phyloP scores from a whole-genome alignment of 1,139 yeast species.

The Komagataea norvegica region DNA sequence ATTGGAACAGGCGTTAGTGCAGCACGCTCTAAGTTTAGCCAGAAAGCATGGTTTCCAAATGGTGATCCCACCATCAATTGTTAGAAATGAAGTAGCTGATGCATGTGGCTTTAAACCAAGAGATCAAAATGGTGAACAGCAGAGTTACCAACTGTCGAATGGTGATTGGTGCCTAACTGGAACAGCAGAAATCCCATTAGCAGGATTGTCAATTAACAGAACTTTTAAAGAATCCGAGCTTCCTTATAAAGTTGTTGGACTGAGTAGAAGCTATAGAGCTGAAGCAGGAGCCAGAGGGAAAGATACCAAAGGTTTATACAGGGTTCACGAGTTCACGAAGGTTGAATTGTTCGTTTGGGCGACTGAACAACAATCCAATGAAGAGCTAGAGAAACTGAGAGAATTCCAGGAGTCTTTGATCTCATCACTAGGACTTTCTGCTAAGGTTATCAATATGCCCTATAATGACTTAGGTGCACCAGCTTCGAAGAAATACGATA shows the following conservation, averaged over 20 bases:
- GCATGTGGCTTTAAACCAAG: conserved; percentile 97
- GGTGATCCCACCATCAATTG: conserved; percentile 83
- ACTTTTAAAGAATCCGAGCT: conserved; percentile 33
- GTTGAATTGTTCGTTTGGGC: conserved; percentile 89
- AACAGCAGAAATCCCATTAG: conserved; percentile 93
- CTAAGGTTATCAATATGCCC: conserved; percentile 86
- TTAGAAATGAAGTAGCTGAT: conserved; percentile 65
- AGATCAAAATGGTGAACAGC: conserved; percentile 83
- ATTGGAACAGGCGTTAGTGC: conserved; percentile 84
- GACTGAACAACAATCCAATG: conserved; percentile 39
- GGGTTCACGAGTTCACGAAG: conserved; percentile 98
- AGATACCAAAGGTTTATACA: conserved; percentile 85
- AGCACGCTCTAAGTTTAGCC: conserved; percentile 68
- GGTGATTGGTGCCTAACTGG: conserved; percentile 72
- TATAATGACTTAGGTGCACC: conserved; percentile 90
- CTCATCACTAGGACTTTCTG: conserved; percentile 64
- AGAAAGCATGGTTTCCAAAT: conserved; percentile 61
- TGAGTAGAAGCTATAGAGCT: conserved; percentile 85
- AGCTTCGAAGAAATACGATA: conserved; percentile 85
- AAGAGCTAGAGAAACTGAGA: conserved; percentile 56
- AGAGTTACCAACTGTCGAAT: conserved; percentile 60
- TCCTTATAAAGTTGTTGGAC: conserved; percentile 69
- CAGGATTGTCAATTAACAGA: conserved; percentile 57
- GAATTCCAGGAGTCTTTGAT: conserved; percentile 63
- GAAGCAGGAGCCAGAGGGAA: conserved; percentile 97